Percentiles rank a stretch among this genome's conserved stretches.
These are phyloP conservation scores for Ceratobasidium sp. DNA, from an alignment of 1,284 basidiomycete genomes.

Conservation along the genomic window DNA sequence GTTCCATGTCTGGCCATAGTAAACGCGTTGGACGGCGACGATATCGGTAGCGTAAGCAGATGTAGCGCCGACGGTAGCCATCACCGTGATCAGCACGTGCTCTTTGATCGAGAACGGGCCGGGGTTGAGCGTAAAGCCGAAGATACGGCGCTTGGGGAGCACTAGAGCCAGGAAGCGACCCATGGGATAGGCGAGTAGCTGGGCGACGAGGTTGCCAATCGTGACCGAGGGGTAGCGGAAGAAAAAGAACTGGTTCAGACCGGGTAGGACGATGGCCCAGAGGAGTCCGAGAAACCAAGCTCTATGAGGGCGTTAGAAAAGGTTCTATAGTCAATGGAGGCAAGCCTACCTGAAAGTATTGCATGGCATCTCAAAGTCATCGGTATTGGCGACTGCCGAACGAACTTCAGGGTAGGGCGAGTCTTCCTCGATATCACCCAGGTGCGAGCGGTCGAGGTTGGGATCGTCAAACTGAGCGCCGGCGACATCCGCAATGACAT, in stretches of 20 bases:
- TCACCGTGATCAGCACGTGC: slow-evolving; percentile 63
- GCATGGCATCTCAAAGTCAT: slow-evolving; percentile 56
- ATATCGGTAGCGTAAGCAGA: slow-evolving; percentile 64
- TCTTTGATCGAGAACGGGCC: slow-evolving; percentile 84
- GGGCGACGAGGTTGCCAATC: slow-evolving; percentile 60
- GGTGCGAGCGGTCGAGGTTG: slow-evolving; percentile 53
- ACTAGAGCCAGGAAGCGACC: slow-evolving; percentile 65
- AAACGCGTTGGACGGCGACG: slow-evolving; percentile 72
- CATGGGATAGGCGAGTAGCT: slow-evolving; percentile 65
- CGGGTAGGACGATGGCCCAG: slow-evolving; percentile 66
- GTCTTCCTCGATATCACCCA: slow-evolving; percentile 59
- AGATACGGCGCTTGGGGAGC: slow-evolving; percentile 66
- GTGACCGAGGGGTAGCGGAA: slow-evolving; percentile 56
- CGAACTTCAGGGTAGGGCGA: slow-evolving; percentile 62
- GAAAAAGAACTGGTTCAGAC: slow-evolving; percentile 62
- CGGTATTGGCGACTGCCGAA: slow-evolving; percentile 57
- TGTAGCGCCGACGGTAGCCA: slow-evolving; percentile 55
- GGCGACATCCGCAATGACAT: slow-evolving; percentile 50
- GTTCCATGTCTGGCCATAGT: slow-evolving; percentile 64
- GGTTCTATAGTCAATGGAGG: slow-evolving; percentile 7
- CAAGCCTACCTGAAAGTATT: slow-evolving; percentile 56
- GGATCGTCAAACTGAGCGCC: slow-evolving; percentile 53
- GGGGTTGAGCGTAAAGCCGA: slow-evolving; percentile 71
- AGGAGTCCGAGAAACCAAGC: slow-evolving; percentile 63
- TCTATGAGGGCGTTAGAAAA: slow-evolving; percentile 23